Evolutionary conservation across 2,329 filamentous ascomycete species (phyloP).

Genomic region (Cordyceps javanica): DNA sequence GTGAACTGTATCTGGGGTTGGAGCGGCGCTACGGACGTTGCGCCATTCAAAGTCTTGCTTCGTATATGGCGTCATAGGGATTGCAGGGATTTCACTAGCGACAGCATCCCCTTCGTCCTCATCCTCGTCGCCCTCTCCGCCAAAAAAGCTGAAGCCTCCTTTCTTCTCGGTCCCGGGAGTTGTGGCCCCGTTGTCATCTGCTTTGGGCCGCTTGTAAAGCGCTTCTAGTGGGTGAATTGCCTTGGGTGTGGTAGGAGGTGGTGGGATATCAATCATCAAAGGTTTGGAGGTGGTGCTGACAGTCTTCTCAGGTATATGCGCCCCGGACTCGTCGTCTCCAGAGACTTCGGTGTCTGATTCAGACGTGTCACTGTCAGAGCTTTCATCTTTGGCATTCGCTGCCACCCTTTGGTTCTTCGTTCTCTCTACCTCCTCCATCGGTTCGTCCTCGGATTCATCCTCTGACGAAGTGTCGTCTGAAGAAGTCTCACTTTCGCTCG

Average conservation of each 20-base stretch:
- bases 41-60: conserved; percentile 71
- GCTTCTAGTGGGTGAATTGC: conserved; percentile 82
- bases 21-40: conserved; percentile 77
- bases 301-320: conserved; percentile 16
- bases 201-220: conserved; percentile 71
- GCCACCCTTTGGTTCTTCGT: conserved; percentile 17
- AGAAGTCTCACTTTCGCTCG: conserved; percentile 33
- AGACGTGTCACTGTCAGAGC: background rate
- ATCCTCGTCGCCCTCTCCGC: conserved; percentile 38
- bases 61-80: conserved; percentile 78
- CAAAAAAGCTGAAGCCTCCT: conserved; percentile 72
- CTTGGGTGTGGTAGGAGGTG: conserved; percentile 39
- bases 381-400: conserved; percentile 20
- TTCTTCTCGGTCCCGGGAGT: conserved; percentile 38
- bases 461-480: conserved; percentile 24
- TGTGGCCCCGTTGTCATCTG: conserved; percentile 30
- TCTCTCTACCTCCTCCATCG: conserved; percentile 14
- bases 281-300: conserved; percentile 39
- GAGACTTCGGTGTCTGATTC: conserved; percentile 20
- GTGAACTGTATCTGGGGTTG: conserved; percentile 88
- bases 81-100: conserved; percentile 23
- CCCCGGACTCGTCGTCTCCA: conserved; percentile 16
- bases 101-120: conserved; percentile 25
- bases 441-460: conserved; percentile 15
- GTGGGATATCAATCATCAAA: conserved; percentile 51